Base-by-base conservation (phyloP, 1,284 basidiomycete genomes). In the Sporisorium exsertum region DNA sequence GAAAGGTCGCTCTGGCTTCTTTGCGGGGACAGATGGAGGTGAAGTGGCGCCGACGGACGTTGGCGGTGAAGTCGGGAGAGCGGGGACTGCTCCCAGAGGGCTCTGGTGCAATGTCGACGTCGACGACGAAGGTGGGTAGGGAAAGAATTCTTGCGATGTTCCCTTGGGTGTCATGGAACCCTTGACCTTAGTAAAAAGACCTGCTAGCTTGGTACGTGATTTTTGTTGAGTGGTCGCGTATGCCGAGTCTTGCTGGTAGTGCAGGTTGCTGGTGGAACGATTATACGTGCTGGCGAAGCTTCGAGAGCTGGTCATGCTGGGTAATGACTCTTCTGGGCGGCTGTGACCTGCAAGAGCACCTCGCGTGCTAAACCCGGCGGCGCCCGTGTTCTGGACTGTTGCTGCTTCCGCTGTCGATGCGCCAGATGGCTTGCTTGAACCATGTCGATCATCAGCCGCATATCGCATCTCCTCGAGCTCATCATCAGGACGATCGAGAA, bases 201-300 rank as follows among this genome's bases (percentile, higher is more conserved):
- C 60, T 13, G 63, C 66, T 13, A 75, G 43, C 46, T 60, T 70
- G 56, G 58, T 40, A 5, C 62, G 53, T 10, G 50, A 29, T 9
- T 49, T 33, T 22, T 62, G 58, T 18, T 65, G 68, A 45, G 63
- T 24, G n/a, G 27, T 16, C 7, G 62, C 52, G 26, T 33, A 50
- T 0, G 51, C 43, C 26, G 60, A 33, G 46, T 56, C 47, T 12
- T 45, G 24, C 8, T 9, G 37, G n/a, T 60, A 45, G 37, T 60
- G 57, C 10, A 64, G 35, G 35, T 70, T 64, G 57, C 62, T 60
- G 9, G 64, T 67, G 35, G 70, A 67, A 8, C 60, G 70, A 64
- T 57, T 72, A 55, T 50, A 69, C 27, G 54, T 58, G 72, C 58
- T 64, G n/a, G 55, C 54, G 15, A 62, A 20, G 56, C 72, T 65